phyloP scores from a whole-genome alignment of 2,329 filamentous ascomycete species.

The Bipolaris oryzae region DNA sequence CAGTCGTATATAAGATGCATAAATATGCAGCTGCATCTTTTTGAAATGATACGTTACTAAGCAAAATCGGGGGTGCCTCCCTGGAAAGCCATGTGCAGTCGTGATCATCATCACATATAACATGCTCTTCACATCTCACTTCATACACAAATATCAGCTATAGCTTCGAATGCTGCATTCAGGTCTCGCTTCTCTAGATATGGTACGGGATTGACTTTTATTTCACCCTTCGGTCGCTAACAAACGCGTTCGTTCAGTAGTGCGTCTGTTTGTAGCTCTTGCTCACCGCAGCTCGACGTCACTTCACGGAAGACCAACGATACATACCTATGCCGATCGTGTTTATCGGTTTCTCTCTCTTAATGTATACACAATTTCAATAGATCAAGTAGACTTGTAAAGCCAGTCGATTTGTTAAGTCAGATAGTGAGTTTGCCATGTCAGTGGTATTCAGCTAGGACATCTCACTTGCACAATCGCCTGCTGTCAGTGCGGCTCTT shows the following conservation, averaged over 20 bases:
- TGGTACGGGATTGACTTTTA: background rate
- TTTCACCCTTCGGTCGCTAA: background rate
- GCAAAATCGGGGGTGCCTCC: no score
- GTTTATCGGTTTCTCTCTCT: background rate
- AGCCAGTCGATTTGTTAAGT: background rate
- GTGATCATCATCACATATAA: no score
- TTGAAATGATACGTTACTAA: no score
- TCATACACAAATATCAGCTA: background rate
- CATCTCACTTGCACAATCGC: background rate
- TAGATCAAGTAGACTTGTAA: background rate
- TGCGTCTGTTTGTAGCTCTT: conserved; percentile 8
- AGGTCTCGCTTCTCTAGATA: background rate
- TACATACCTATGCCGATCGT: background rate
- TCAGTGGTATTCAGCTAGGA: conserved; percentile 6
- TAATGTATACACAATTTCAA: background rate
- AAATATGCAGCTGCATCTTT: no score
- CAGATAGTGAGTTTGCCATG: background rate
- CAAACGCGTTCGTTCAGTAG: conserved; percentile 1
- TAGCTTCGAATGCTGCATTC: background rate
- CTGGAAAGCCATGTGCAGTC: no score
- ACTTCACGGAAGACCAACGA: background rate
- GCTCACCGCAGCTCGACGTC: background rate
- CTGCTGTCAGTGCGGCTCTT: background rate
- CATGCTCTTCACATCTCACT: no score
- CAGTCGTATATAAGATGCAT: no score